Percentiles rank a stretch among this genome's conserved stretches.
Conservation (phyloP, 176 grass and related monocot species). For the Avena atlantica region DNA sequence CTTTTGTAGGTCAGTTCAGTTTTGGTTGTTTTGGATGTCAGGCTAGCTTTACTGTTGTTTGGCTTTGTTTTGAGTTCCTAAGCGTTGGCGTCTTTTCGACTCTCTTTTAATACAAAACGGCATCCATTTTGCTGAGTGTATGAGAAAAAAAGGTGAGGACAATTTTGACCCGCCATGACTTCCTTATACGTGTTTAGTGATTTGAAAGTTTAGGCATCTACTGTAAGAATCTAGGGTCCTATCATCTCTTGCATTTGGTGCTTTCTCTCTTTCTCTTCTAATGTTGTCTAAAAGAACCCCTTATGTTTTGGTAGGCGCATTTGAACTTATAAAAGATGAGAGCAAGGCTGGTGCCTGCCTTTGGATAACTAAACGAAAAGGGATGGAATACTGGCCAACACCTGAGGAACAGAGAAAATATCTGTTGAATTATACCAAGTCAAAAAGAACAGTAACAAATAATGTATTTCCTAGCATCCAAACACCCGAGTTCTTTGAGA, state of each 20-base stretch:
- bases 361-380: slow-evolving; percentile 87
- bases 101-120: neutral
- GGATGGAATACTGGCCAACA: slow-evolving; percentile 92
- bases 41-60: slow-evolving; percentile 1
- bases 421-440: slow-evolving; percentile 48
- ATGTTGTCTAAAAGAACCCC: slow-evolving; percentile 3
- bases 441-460: slow-evolving; percentile 61
- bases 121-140: neutral
- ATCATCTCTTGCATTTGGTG: slow-evolving; percentile 13
- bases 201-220: neutral
- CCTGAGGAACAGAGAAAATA: slow-evolving; percentile 72
- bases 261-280: slow-evolving; percentile 21
- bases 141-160: neutral
- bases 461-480: slow-evolving; percentile 62
- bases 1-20: neutral
- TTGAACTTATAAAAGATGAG: slow-evolving; percentile 93
- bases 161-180: neutral
- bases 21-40: neutral
- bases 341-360: slow-evolving; percentile 95
- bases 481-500: slow-evolving; percentile 77
- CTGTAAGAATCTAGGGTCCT: neutral
- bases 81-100: neutral
- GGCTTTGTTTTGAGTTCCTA: neutral
- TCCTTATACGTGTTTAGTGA: neutral
- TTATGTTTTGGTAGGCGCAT: slow-evolving; percentile 55